These are phyloP conservation scores for Zymoseptoria passerinii DNA, from an alignment of 2,329 filamentous ascomycete species.

Conservation along the genomic window DNA sequence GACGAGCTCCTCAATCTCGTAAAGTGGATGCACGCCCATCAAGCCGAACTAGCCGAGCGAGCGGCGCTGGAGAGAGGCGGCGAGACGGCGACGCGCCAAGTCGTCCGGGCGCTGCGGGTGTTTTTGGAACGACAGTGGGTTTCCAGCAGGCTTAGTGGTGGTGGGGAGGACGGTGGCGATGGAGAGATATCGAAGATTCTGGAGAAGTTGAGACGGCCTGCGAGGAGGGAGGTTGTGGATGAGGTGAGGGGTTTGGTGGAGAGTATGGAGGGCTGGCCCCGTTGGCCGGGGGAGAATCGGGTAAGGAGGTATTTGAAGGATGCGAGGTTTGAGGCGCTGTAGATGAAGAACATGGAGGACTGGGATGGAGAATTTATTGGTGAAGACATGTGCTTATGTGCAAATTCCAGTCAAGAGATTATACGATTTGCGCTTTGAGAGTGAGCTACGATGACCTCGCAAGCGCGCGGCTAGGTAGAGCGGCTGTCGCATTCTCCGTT, in stretches of 20 bases:
- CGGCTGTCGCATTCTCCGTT: no score
- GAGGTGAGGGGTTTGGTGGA: slow-evolving; percentile 24
- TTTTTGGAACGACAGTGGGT: slow-evolving; percentile 34
- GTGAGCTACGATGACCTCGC: no score
- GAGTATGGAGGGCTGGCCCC: slow-evolving; percentile 33
- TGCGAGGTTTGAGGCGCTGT: slow-evolving; percentile 4
- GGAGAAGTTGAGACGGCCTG: not conserved
- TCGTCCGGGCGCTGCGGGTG: slow-evolving; percentile 34
- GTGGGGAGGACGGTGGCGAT: not conserved
- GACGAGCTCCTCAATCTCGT: slow-evolving; percentile 50
- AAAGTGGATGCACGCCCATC: slow-evolving; percentile 50
- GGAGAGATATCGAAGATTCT: not conserved
- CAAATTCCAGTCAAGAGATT: no score
- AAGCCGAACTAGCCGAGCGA: slow-evolving; percentile 28
- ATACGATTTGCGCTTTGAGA: no score
- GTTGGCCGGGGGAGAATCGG: slow-evolving; percentile 38
- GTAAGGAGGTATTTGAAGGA: slow-evolving; percentile 26
- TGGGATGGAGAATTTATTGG: not conserved
- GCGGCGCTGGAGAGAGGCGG: slow-evolving; percentile 24
- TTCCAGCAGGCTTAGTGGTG: not conserved
- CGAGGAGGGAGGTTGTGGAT: slow-evolving; percentile 3
- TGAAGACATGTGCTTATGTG: not conserved
- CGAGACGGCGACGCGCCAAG: slow-evolving; percentile 28
- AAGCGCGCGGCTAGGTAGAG: no score
- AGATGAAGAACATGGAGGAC: not conserved